Percentiles rank a stretch among this genome's conserved stretches.
Evolutionary conservation across 2,329 filamentous ascomycete genomes (phyloP).

Genomic region (Ambrosiella xylebori): DNA sequence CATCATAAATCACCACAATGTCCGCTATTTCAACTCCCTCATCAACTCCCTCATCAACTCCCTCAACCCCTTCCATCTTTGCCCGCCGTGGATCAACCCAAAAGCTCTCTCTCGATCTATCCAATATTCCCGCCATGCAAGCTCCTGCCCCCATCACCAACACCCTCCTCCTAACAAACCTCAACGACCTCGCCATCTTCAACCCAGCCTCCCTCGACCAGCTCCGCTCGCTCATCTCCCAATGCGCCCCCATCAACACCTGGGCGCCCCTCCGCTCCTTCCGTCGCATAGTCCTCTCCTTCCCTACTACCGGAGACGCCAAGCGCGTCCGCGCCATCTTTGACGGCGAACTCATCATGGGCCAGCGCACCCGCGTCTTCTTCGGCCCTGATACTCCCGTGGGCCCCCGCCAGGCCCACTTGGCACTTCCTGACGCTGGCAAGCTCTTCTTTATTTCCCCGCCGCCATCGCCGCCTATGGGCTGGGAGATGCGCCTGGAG

Average conservation of each 20-base stretch:
- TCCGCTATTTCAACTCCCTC: neutral
- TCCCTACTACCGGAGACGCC: conserved; percentile 52
- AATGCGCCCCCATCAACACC: conserved; percentile 55
- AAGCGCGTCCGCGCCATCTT: conserved; percentile 54
- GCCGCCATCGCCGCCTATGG: conserved; percentile 49
- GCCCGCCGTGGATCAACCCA: conserved; percentile 9
- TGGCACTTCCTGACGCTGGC: conserved; percentile 49
- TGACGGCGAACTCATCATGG: conserved; percentile 58
- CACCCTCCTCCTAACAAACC: conserved; percentile 71
- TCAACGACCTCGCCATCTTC: conserved; percentile 58
- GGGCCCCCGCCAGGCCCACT: conserved; percentile 36
- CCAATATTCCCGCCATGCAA: conserved; percentile 49
- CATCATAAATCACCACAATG: neutral
- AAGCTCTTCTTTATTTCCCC: conserved; percentile 60
- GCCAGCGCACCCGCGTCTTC: conserved; percentile 50
- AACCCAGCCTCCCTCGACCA: conserved; percentile 53
- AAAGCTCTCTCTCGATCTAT: conserved; percentile 53
- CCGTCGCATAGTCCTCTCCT: conserved; percentile 64
- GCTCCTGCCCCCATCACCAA: conserved; percentile 64
- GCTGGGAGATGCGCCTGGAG: conserved; percentile 51
- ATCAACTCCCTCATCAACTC: neutral
- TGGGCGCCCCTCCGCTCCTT: conserved; percentile 72
- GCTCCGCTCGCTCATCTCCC: conserved; percentile 53
- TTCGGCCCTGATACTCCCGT: conserved; percentile 47
- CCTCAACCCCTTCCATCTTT: neutral